Evolutionary conservation across 306 rosid genomes (phyloP).

Genomic region (Morella rubra): DNA sequence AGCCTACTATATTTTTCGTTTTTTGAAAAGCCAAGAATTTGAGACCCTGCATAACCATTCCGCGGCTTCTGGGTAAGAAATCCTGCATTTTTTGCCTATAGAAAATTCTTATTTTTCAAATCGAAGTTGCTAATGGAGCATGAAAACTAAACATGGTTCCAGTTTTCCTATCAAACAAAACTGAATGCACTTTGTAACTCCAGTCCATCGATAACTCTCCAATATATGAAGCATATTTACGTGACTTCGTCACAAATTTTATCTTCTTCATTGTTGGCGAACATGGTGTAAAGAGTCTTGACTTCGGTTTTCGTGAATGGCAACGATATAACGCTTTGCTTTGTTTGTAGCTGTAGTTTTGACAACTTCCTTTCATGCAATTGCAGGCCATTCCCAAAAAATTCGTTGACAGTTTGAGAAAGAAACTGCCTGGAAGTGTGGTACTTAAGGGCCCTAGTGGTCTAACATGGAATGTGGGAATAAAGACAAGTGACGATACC

Average conservation of each 20-base stretch:
- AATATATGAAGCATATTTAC: not conserved
- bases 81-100: no score
- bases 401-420: constrained; percentile 46
- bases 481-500: constrained; percentile 38
- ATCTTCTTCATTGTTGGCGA: not conserved
- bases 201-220: no score
- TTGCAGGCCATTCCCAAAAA: constrained; percentile 63
- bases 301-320: not conserved
- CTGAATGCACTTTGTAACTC: no score
- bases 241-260: not conserved
- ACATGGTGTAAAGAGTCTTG: not conserved
- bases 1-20: not conserved
- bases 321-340: not conserved
- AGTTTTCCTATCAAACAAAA: no score
- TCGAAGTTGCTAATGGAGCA: no score
- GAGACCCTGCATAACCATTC: not conserved
- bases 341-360: not conserved
- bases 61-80: not conserved
- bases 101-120: no score
- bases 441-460: constrained; percentile 68
- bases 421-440: constrained; percentile 54
- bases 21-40: not conserved
- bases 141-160: no score
- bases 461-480: constrained; percentile 50
- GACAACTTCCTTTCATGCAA: not conserved